Evolutionary conservation across 2,329 filamentous ascomycete genomes (phyloP), one percentile per base, ranked within the genome.

Genomic region (Teratosphaeria pseudoeucalypti): DNA sequence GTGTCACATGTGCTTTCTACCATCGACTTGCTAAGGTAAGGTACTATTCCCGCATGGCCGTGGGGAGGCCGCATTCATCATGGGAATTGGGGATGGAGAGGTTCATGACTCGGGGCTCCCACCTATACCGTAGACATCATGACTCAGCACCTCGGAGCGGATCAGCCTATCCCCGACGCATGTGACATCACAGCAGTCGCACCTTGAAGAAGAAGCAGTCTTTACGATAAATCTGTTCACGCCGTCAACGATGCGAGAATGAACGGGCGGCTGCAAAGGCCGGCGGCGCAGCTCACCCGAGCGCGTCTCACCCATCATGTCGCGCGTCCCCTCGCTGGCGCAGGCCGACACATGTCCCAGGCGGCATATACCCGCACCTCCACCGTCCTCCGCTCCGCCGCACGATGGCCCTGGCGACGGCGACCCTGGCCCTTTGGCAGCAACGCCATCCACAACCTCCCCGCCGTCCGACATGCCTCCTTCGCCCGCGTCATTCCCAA

Each of bases 381-480:
- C 7, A 61, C 49, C 26, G 57, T 57, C 29, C 55, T 65, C 9
- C 61, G 63, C 14, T 55, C 43, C 19, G 58, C 52, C 49, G 54
- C 56, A 62, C 60, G 64, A 67, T 69, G 66, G 68, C 64, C 60
- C 6, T 49, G 43, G 43, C 63, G 62, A 56, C 79, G 81, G 58
- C 83, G 86, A 62, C 81, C 86, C 73, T 94, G 89, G 87, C 86
- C 89, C n/a, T 79, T 86, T 12, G 88, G 88, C 43, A 76, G 81
- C 56, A 94, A 90, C 70, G 82, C 86, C 26, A 90, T 96, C 66
- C 92, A 96, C 75, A 95, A 96, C 78, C 76, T 86, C 26, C 82
- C 83, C 57, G 81, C 82, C 16, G 81, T 85, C 52, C 79, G 85
- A 57, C 80, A 81, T 58, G 83, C 86, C 55, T 87, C 84, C 1